These are phyloP conservation scores for Oryza glaberrima DNA, from an alignment of 176 grass and related monocot species.

Conservation along the genomic window DNA sequence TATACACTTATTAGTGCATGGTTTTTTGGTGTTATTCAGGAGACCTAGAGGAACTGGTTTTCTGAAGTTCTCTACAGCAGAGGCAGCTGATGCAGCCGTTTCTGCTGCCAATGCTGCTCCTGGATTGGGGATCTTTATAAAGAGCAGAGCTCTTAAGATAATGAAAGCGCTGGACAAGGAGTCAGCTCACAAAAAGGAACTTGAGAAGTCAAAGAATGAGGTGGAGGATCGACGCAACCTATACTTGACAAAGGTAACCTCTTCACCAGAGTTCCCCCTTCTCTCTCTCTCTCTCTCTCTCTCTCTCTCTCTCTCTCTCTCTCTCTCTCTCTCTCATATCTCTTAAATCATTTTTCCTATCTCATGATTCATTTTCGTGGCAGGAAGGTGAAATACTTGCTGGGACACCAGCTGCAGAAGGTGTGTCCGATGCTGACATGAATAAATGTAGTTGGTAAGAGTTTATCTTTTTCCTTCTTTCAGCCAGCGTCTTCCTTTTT, in stretches of 20 bases:
- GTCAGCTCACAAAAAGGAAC: slow-evolving; percentile 79
- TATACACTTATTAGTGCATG: slow-evolving; percentile 4
- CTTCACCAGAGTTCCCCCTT: background rate
- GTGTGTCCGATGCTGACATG: slow-evolving; percentile 90
- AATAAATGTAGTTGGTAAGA: slow-evolving; percentile 82
- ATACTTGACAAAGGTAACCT: slow-evolving; percentile 84
- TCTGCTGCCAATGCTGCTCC: slow-evolving; percentile 75
- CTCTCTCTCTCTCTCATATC: background rate
- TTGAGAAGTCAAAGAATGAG: slow-evolving; percentile 73
- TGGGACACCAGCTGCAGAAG: slow-evolving; percentile 79
- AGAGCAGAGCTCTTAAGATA: slow-evolving; percentile 73
- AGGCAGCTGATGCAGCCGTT: slow-evolving; percentile 73
- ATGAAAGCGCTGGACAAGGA: slow-evolving; percentile 85
- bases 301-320: background rate
- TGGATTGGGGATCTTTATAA: slow-evolving; percentile 88
- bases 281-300: background rate
- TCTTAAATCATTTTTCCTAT: slow-evolving; percentile 27
- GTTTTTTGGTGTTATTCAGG: slow-evolving; percentile 47
- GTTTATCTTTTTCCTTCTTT: slow-evolving; percentile 10
- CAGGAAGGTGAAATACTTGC: slow-evolving; percentile 95
- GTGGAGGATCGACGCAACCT: slow-evolving; percentile 87
- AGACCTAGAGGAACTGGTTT: slow-evolving; percentile 87
- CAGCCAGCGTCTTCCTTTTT: background rate
- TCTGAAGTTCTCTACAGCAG: slow-evolving; percentile 70
- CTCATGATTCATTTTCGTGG: slow-evolving; percentile 37